Base-by-base conservation (phyloP, 2,329 filamentous ascomycete genomes). In the Amesomyces nigricolor region DNA sequence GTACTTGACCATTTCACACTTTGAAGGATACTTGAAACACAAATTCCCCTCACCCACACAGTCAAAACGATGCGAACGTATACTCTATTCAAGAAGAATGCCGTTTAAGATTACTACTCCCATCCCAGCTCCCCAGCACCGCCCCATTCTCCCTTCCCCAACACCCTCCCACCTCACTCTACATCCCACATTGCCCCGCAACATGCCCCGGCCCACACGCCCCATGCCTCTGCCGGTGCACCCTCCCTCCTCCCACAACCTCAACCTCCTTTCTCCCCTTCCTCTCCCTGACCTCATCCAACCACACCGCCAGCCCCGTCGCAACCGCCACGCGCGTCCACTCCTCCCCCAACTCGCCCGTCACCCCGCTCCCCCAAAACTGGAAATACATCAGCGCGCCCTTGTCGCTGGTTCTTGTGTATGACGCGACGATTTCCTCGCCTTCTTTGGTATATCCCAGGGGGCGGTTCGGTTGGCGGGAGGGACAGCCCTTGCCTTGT, bases 381-480 rank as follows among this genome's bases (percentile, higher is more conserved):
- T 61, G 59, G 45, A 61, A 61, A 39, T 56, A 57, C 11, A 46
- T 44, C 44, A 49, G 44, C 19, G 37, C 44, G n/a, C 5, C 29
- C 32, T 26, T 39, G 51, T 47, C 59, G 2, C 35, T 19, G n/a
- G 49, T 42, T 3, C n/a, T 17, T 6, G 52, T 46, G 37, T 40
- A 55, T 19, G 53, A 55, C 9, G 57, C 59, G 7, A 61, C 55
- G 4, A 61, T 61, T 35, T 60, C 58, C 13, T 57, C 51, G 14
- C 57, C 57, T 2, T 45, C 17, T 5, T 37, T 29, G 8, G 56
- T 57, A 16, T 37, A 59, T 0, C 59, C 59, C n/a, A 61, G 17
- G 4, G 49, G 54, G 11, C 6, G 4, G 19, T 16, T 13, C 42
- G 19, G 2, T 10, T 6, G 2, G 30, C 10, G 17, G 11, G 43